A percentile compares a stretch with the other conserved stretches of the same genome.
Evolutionary conservation across 2,329 filamentous ascomycete species (phyloP).

Genomic region (Hypoxylon sp.): DNA sequence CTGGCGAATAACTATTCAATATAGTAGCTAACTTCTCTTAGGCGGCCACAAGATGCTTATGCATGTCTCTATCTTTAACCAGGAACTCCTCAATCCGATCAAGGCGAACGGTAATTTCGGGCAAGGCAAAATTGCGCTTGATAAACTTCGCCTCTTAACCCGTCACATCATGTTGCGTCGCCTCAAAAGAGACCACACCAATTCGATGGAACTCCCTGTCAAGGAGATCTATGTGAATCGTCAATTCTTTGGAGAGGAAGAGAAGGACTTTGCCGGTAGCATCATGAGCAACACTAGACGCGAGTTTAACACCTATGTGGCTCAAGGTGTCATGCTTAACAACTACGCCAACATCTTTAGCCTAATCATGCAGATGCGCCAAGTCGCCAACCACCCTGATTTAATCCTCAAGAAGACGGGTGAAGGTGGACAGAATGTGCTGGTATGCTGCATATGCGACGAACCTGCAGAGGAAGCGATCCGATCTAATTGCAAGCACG

Average conservation of each 20-base stretch:
- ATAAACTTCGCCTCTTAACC: constrained; percentile 88
- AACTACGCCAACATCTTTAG: constrained; percentile 99
- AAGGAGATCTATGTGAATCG: constrained; percentile 94
- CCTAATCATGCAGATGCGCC: constrained; percentile 99
- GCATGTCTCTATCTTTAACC: constrained; percentile 87
- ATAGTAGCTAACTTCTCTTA: constrained; percentile 43
- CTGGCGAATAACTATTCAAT: constrained; percentile 14
- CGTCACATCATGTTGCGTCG: constrained; percentile 96
- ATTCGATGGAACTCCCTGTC: constrained; percentile 95
- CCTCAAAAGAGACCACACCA: constrained; percentile 91
- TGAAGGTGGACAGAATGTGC: constrained; percentile 87
- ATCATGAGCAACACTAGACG: constrained; percentile 94
- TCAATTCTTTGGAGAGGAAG: constrained; percentile 96
- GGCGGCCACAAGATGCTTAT: constrained; percentile 55
- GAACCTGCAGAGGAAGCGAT: constrained; percentile 96
- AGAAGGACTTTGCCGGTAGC: constrained; percentile 93
- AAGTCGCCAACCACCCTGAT: constrained; percentile 96
- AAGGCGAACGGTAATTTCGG: constrained; percentile 71
- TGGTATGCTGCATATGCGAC: constrained; percentile 95
- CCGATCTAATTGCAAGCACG: constrained; percentile 90
- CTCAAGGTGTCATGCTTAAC: constrained; percentile 92
- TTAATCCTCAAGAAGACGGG: constrained; percentile 89
- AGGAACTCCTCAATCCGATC: constrained; percentile 91
- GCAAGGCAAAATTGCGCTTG: constrained; percentile 77
- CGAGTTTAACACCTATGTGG: constrained; percentile 95